Percentiles rank a stretch among this genome's conserved stretches.
These are phyloP conservation scores for Mollisiaceae sp. DNA, from an alignment of 2,329 filamentous ascomycete genomes.

Conservation along the genomic window DNA sequence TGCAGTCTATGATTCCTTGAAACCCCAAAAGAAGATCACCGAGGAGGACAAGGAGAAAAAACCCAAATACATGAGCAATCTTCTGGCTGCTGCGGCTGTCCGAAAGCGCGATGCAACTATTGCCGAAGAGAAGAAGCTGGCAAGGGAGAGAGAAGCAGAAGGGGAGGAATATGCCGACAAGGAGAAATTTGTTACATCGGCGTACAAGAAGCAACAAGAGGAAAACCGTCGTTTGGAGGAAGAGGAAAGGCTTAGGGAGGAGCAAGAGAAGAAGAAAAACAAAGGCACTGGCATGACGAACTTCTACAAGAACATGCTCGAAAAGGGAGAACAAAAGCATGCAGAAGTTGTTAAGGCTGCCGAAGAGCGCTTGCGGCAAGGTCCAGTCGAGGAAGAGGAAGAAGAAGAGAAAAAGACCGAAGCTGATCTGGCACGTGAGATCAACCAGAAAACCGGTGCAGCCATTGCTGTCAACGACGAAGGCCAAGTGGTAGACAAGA, in stretches of 20 bases:
- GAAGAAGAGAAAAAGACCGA: constrained; percentile 58
- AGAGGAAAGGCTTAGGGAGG: constrained; percentile 71
- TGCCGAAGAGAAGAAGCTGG: constrained; percentile 80
- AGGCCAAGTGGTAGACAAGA: constrained; percentile 81
- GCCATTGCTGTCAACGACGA: constrained; percentile 78
- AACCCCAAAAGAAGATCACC: constrained; percentile 63
- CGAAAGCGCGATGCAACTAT: constrained; percentile 79
- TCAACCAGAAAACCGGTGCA: constrained; percentile 64
- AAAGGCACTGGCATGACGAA: constrained; percentile 74
- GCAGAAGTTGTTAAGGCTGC: constrained; percentile 72
- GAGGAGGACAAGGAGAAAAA: constrained; percentile 63
- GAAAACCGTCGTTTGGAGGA: constrained; percentile 73
- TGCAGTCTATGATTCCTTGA: constrained; percentile 77
- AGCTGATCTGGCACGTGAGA: constrained; percentile 68
- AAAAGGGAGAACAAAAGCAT: constrained; percentile 72
- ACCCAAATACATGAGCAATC: constrained; percentile 79
- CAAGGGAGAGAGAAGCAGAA: constrained; percentile 77
- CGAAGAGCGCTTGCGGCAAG: constrained; percentile 56
- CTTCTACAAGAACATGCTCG: constrained; percentile 77
- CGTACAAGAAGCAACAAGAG: constrained; percentile 81
- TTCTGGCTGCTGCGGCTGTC: constrained; percentile 75
- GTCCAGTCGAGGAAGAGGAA: constrained; percentile 46
- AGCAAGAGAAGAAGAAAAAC: constrained; percentile 67
- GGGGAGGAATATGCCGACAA: constrained; percentile 82
- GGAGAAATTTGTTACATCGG: constrained; percentile 84